Base-by-base conservation (phyloP, 2,329 filamentous ascomycete species). In the Bisporella sp. region DNA sequence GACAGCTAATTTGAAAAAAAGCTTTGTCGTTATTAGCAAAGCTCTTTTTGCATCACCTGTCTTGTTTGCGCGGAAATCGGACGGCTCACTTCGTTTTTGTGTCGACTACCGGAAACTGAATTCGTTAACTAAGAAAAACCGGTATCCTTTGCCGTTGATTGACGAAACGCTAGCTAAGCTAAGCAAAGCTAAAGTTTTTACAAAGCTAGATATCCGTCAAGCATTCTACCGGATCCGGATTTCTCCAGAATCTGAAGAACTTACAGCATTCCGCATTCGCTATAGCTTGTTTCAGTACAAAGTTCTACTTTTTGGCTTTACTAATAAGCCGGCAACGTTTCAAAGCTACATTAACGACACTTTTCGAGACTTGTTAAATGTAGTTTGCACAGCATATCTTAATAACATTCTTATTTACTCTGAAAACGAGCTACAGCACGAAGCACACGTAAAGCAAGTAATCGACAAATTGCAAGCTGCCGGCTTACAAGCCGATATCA, bases 271-370 rank as follows among this genome's bases (percentile, higher is more conserved):
- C 21, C 21, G 21, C 21, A 21, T 3, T 21, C 21, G 21, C 21
- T 21, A 21, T 3, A 3, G 21, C 21, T 21, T 21, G 21, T 21
- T 21, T 21, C 21, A 21, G 21, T 21, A 21, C 21, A 21, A 21
- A 39, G 40, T 53, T 12, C 2, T 53, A 8, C 51, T 40, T 9
- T 53, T 53, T 39, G 41, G 45, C 8, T 9, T 50, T 2, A 45
- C 40, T 7, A 53, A 50, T 29, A 21, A 39, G 4, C 48, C 45
- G 5, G 35, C 39, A 6, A 50, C 45, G 12, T 50, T 30, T 32
- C 40, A 50, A 39, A 9, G 13, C 3, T 50, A 50, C 46, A 50
- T 53, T 33, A 50, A 53, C 21, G 37, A 53, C 41, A 42, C 47
- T 31, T 11, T 50, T 4, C 32, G 44, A 6, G 39, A 50, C 5